Evolutionary conservation across 805 yeast species (phyloP).

Genomic region (Candida succiphila): DNA sequence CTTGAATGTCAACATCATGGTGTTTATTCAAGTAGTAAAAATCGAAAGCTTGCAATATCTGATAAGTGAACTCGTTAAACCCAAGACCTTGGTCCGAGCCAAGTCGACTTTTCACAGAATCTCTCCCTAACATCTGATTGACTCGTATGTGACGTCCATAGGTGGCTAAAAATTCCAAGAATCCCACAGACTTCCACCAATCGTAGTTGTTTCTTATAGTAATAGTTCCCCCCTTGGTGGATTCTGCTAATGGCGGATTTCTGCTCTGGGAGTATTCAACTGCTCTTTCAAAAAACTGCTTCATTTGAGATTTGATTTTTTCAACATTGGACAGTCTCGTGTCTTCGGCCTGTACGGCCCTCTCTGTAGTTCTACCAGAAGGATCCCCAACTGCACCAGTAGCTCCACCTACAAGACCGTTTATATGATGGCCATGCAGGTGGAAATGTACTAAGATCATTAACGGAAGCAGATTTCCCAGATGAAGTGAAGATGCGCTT

Average conservation of each 20-base stretch:
- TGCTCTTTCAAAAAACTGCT: slow-evolving; percentile 51
- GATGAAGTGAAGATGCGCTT: slow-evolving; percentile 78
- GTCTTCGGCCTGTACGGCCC: slow-evolving; percentile 45
- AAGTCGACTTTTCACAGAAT: slow-evolving; percentile 72
- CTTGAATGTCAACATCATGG: slow-evolving; percentile 58
- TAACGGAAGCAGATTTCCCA: slow-evolving; percentile 85
- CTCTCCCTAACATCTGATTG: slow-evolving; percentile 80
- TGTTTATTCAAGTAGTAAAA: slow-evolving; percentile 68
- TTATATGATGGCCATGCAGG: slow-evolving; percentile 75
- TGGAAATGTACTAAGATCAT: slow-evolving; percentile 78
- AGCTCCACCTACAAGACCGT: slow-evolving; percentile 87
- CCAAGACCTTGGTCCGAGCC: slow-evolving; percentile 70
- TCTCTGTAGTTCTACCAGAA: slow-evolving; percentile 77
- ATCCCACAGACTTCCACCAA: slow-evolving; percentile 79
- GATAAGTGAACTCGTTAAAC: slow-evolving; percentile 90
- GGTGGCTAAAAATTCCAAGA: slow-evolving; percentile 67
- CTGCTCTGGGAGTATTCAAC: slow-evolving; percentile 49
- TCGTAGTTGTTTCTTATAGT: slow-evolving; percentile 49
- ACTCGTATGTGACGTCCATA: slow-evolving; percentile 77
- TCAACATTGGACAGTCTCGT: slow-evolving; percentile 47
- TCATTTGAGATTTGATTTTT: slow-evolving; percentile 53
- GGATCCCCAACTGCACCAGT: slow-evolving; percentile 97
- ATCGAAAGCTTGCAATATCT: slow-evolving; percentile 87
- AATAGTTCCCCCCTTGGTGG: not conserved
- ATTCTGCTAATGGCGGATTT: slow-evolving; percentile 17